Conservation (phyloP, 495 filamentous ascomycete species). For the Sphaerosporella brunnea region DNA sequence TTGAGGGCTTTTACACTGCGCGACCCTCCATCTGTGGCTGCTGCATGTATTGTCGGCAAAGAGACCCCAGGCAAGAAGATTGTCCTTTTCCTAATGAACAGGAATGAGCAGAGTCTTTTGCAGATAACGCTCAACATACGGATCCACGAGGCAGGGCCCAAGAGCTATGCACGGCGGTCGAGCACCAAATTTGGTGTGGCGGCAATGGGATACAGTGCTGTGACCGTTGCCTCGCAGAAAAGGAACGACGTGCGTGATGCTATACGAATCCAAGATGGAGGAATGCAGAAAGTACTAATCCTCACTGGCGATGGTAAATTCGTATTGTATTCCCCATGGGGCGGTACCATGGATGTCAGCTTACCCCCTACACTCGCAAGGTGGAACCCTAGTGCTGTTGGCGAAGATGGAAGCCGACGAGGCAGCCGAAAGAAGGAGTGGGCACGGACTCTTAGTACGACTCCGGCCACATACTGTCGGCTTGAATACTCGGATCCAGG, state of each 20-base stretch:
- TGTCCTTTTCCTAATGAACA: slow-evolving; percentile 51
- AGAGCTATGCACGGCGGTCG: slow-evolving; percentile 17
- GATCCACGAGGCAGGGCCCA: slow-evolving; percentile 21
- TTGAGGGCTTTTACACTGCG: slow-evolving; percentile 44
- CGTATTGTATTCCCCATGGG: slow-evolving; percentile 61
- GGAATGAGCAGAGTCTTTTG: slow-evolving; percentile 46
- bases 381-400: slow-evolving; percentile 26
- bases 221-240: slow-evolving; percentile 19
- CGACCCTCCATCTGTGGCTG: slow-evolving; percentile 37
- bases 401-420: slow-evolving; percentile 24
- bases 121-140: slow-evolving; percentile 43
- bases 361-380: slow-evolving; percentile 30
- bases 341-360: slow-evolving; percentile 39
- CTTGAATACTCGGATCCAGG: slow-evolving; percentile 22
- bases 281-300: slow-evolving; percentile 47
- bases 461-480: slow-evolving; percentile 19
- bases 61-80: slow-evolving; percentile 30
- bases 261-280: slow-evolving; percentile 53
- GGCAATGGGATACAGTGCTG: slow-evolving; percentile 22
- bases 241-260: slow-evolving; percentile 54
- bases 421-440: slow-evolving; percentile 25
- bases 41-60: slow-evolving; percentile 29
- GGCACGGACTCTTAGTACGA: slow-evolving; percentile 22
- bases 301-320: slow-evolving; percentile 49
- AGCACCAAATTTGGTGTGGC: slow-evolving; percentile 15